Evolutionary conservation across 2,329 filamentous ascomycete species (phyloP), one percentile per base, ranked within the genome.

Genomic region (Coniella lustricola): DNA sequence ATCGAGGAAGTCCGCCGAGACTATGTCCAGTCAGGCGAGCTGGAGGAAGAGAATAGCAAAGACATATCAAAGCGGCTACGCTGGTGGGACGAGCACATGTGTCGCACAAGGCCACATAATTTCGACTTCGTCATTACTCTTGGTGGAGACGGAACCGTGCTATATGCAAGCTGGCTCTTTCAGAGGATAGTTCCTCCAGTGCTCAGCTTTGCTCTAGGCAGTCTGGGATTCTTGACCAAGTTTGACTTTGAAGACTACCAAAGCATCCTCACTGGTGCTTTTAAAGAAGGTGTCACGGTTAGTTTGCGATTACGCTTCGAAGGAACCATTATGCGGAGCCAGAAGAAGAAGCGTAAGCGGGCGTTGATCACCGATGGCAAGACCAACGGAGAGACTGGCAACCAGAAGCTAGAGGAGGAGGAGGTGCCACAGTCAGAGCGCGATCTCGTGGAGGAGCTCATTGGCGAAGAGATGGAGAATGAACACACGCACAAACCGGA

Each of bases 101-200:
- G 90, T 57, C 76, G 77, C 41, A 75, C 81, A 35, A 77, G 83
- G 51, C 91, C 91, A 3, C 89, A 95, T 58, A 85, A 81, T 0
- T 96, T 97, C 62, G 93, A 98, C 66, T 94, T 98, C 60, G 84
- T 94, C 44, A 81, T 98, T 40, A 94, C 91, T 0, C 77, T 95
- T 3, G 90, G 90, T 42, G 93, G 93, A 12, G 93, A 98, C 62
- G 93, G 93, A n/a, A 98, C 93, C 0, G 91, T 98, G 7, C 73
- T 98, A 10, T 97, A 95, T 62, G 87, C 91, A 3, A 95, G 89
- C 61, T 97, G 91, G 90, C 74, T 98, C 1, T 98, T 98, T 64
- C 93, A 98, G 69, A 82, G 87, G 36, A 86, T 97, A 40, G 91
- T 97, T 0, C 93, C 93, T 5, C 93, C 93, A 0, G 89, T 96